Evolutionary conservation across 352 stramenopile species (phyloP), one percentile per base, ranked within the genome.

Genomic region (Globisporangium polare): DNA sequence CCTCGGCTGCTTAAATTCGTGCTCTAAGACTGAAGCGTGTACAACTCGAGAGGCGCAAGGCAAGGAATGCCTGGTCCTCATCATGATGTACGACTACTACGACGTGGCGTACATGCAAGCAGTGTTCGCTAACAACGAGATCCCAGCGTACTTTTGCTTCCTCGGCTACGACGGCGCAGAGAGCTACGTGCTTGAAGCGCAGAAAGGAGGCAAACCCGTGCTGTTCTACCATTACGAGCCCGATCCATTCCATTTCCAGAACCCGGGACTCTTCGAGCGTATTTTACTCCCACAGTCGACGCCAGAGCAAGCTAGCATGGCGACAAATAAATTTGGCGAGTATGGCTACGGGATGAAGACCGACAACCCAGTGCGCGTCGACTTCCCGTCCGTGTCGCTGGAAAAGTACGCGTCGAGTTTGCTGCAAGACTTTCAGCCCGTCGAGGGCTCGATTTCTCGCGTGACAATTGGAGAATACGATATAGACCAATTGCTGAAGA

Each of bases 141-240:
- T 80, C 20, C 68, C 63, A 33, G 68, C 68, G 9, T 80, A 72
- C 51, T 76, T 75, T 51, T 88, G 66, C 54, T 83, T 84, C 12
- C 41, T 82, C 6, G 75, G 68, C 0, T 69, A 67, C 18, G 53
- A 29, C 39, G 50, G 53, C 13, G 53, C 69, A 15, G 49, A 55
- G 1, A 47, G 53, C n/a, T 80, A 77, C 26, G 59, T 75, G 4
- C 55, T 59, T 1, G 72, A 83, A 46, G 61, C 62, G 5, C 41
- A 82, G 17, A 47, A 51, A 13, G 74, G 53, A 4, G 59, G 73
- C 6, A 62, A 45, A 13, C 61, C 73, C 2, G 64, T 88, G 13
- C 58, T 68, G 7, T 88, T 85, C 52, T 83, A 83, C 47, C 66
- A 80, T 51, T 85, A 74, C 45, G 73, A 88, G 42, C 75, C 78